phyloP scores from a whole-genome alignment of 441 rosid genomes.

The Adansonia grandidieri region DNA sequence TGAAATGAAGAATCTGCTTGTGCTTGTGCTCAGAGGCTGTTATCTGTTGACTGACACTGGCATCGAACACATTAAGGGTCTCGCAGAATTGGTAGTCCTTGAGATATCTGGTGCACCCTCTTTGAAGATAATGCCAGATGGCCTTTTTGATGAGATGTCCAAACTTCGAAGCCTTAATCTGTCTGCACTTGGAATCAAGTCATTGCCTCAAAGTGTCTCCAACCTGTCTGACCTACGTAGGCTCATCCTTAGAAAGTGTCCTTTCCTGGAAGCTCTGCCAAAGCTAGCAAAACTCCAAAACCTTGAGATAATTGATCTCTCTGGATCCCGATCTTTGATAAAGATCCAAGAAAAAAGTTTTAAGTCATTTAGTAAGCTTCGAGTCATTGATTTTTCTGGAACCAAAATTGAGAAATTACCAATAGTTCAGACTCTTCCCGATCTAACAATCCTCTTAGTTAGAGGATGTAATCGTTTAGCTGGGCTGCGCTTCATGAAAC shows the following conservation, averaged over 20 bases:
- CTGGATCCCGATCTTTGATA: conserved; percentile 32
- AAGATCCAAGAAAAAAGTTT: conserved; percentile 28
- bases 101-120: conserved; percentile 60
- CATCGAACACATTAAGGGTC: conserved; percentile 32
- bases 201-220: conserved; percentile 40
- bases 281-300: conserved; percentile 22
- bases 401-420: conserved; percentile 38
- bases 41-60: conserved; percentile 29
- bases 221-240: conserved; percentile 41
- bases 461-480: conserved; percentile 33
- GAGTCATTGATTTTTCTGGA: conserved; percentile 35
- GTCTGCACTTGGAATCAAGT: conserved; percentile 39
- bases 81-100: conserved; percentile 42
- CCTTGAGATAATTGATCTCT: conserved; percentile 48
- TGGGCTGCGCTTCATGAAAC: conserved; percentile 34
- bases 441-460: conserved; percentile 31
- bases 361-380: conserved; percentile 31
- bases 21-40: conserved; percentile 59
- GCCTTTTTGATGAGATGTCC: conserved; percentile 37
- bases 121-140: conserved; percentile 35
- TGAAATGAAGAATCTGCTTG: conserved; percentile 29
- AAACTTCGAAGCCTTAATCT: conserved; percentile 57
- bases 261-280: conserved; percentile 30
- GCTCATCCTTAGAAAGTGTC: conserved; percentile 51
- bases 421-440: conserved; percentile 10